These are phyloP conservation scores for Saccharomyces jurei DNA, from an alignment of 805 yeast species.

Conservation along the genomic window DNA sequence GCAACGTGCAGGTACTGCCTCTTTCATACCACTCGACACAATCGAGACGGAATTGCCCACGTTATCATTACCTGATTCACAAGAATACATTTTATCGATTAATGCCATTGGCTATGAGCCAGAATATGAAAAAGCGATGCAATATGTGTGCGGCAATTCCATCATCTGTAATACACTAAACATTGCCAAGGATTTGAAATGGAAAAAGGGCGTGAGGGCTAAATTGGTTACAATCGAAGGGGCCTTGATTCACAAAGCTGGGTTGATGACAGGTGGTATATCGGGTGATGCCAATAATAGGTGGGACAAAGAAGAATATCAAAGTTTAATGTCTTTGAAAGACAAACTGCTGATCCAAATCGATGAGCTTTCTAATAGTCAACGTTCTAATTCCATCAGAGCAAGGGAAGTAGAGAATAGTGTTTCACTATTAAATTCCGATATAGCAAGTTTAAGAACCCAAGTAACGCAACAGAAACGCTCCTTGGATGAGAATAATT, in stretches of 20 bases:
- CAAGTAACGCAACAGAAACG: conserved; percentile 39
- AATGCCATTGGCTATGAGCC: conserved; percentile 70
- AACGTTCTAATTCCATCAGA: conserved; percentile 45
- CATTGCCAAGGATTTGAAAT: conserved; percentile 63
- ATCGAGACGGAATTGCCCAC: conserved; percentile 61
- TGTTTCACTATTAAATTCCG: conserved; percentile 41
- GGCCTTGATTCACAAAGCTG: conserved; percentile 72
- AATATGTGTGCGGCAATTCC: conserved; percentile 71
- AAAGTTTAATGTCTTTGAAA: conserved; percentile 41
- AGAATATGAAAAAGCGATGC: conserved; percentile 64
- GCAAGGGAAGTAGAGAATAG: conserved; percentile 54
- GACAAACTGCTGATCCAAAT: conserved; percentile 42
- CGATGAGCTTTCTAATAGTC: conserved; percentile 33
- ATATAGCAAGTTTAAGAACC: conserved; percentile 38
- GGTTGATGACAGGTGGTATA: conserved; percentile 88
- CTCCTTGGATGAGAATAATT: conserved; percentile 36
- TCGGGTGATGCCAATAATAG: conserved; percentile 39
- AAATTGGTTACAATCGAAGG: conserved; percentile 81
- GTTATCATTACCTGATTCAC: conserved; percentile 13
- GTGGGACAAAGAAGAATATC: conserved; percentile 71
- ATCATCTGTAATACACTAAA: conserved; percentile 66
- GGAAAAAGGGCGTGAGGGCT: conserved; percentile 50
- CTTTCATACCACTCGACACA: conserved; percentile 82
- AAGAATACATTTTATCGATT: conserved; percentile 37
- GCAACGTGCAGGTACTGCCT: conserved; percentile 75